Base-by-base conservation (phyloP, 2,329 filamentous ascomycete genomes). In the Remersonia thermophila region DNA sequence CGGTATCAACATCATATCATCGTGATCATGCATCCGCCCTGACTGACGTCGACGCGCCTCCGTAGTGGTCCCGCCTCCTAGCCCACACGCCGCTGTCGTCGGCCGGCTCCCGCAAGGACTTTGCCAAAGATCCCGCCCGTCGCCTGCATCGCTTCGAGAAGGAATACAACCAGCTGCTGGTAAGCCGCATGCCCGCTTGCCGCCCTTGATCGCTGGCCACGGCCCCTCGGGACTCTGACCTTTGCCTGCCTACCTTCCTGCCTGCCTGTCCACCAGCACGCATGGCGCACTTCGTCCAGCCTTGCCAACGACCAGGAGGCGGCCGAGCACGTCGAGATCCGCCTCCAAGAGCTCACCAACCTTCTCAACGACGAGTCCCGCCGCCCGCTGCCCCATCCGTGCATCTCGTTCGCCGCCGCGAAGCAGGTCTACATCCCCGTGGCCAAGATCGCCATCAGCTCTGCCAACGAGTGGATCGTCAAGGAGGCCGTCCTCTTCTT, bases 361-460 rank as follows among this genome's bases (percentile, higher is more conserved):
- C 79, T 93, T 50, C 77, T 96, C 45, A 80, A 76, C 61, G 86
- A 95, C 62, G 89, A 96, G 62, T 83, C 83, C 41, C 81, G 86
- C 47, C 78, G 85, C 30, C 85, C 87, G 4, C 72, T 86, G 17
- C 89, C 89, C 6, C 89, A 96, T 58, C 82, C 87, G 3, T 98
- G 91, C 62, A 83, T 96, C 27, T 71, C 80, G 50, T 95, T 89
- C 60, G 83, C 84, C 41, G 77, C 85, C 26, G 74, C 77, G 36
- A 84, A 87, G 48, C 84, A 93, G 56, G 82, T 95, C 35, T 98
- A 93, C 56, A 77, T 85, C 4, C 81, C 83, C 10, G 79, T 96
- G 45, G 83, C 83, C 44, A 86, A 93, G 61, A 86, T 96, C 48
- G 86, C 87, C 3, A 77, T 83, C 2, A 80, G 80, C 0, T 86